Conservation (phyloP, 768 basidiomycete species). For the Pilatotrama ljubarskyi region DNA sequence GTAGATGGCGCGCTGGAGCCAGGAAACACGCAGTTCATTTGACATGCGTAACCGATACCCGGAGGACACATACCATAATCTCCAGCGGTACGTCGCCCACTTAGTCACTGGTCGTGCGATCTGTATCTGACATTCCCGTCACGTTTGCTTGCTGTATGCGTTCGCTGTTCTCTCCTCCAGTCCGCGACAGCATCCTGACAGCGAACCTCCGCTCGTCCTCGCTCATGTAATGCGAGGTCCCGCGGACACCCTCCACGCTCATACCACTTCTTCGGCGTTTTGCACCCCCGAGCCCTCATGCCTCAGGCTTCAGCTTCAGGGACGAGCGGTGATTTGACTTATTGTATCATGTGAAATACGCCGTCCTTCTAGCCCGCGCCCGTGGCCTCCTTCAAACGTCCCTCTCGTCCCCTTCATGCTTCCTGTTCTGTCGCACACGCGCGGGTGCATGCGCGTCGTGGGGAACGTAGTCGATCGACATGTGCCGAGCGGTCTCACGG, state of each 20-base stretch:
- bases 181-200: slow-evolving; percentile 34
- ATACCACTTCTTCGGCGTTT: neutral
- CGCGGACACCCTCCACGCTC: neutral
- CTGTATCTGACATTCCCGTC: too few relatives aligned
- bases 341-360: neutral
- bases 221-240: slow-evolving; percentile 26
- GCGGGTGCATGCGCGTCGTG: too few relatives aligned
- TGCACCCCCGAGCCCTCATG: neutral
- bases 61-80: slow-evolving; percentile 72
- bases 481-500: neutral
- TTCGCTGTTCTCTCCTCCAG: slow-evolving; percentile 7
- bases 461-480: too few relatives aligned
- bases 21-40: slow-evolving; percentile 56
- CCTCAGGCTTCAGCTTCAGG: too few relatives aligned
- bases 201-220: slow-evolving; percentile 31
- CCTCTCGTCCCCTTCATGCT: too few relatives aligned
- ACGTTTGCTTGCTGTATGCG: neutral
- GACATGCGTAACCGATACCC: slow-evolving; percentile 82
- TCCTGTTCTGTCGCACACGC: too few relatives aligned
- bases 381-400: too few relatives aligned
- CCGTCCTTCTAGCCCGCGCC: neutral
- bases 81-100: slow-evolving; percentile 49
- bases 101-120: neutral
- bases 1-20: slow-evolving; percentile 3
- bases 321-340: neutral